phyloP scores from a whole-genome alignment of 495 filamentous ascomycete species.

The Zalerion maritima region DNA sequence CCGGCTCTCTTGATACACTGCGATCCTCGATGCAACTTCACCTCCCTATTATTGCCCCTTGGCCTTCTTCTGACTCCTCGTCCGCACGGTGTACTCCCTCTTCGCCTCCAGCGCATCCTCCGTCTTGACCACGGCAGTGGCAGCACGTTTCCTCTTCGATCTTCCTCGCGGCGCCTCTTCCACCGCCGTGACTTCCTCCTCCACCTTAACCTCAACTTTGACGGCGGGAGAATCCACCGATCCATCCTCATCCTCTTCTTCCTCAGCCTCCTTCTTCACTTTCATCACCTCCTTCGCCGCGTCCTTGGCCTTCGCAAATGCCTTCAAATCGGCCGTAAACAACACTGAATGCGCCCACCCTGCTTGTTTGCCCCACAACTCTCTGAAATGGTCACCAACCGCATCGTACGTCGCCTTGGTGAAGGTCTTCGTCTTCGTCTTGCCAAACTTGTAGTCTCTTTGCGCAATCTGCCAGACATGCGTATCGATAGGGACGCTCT shows the following conservation, averaged over 20 bases:
- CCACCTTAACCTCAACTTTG: slow-evolving; percentile 3
- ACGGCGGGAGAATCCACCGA: slow-evolving; percentile 1
- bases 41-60: background rate
- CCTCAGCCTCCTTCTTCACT: slow-evolving; percentile 14
- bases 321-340: slow-evolving; percentile 83
- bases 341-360: slow-evolving; percentile 97
- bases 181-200: slow-evolving; percentile 6
- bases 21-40: background rate
- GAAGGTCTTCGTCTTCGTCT: slow-evolving; percentile 66
- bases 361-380: slow-evolving; percentile 83
- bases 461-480: slow-evolving; percentile 99
- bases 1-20: background rate
- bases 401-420: slow-evolving; percentile 81
- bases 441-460: slow-evolving; percentile 86
- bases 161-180: slow-evolving; percentile 3
- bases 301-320: slow-evolving; percentile 47
- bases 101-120: no score
- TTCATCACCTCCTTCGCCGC: slow-evolving; percentile 28
- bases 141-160: background rate
- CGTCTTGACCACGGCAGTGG: background rate
- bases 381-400: slow-evolving; percentile 77
- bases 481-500: slow-evolving; percentile 90
- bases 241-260: slow-evolving; percentile 15
- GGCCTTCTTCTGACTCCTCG: background rate
- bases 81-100: background rate